Base-by-base conservation (phyloP, 1,284 basidiomycete species). In the Erythrobasidium hasegawianum region DNA sequence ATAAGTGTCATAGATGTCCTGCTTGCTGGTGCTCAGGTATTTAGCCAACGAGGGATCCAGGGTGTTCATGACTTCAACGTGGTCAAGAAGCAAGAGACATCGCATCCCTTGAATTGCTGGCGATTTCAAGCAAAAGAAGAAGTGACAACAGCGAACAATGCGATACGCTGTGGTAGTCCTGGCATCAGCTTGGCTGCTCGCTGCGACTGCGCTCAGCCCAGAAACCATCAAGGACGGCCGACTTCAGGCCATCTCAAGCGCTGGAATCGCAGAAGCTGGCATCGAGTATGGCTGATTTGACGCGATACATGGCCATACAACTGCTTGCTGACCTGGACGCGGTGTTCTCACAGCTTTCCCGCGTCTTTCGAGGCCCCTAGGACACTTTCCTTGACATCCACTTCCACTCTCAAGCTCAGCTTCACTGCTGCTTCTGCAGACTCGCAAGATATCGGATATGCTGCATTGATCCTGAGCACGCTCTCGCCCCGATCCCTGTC, bases 31-130 rank as follows among this genome's bases (percentile, higher is more conserved):
- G 20, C 55, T 57, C 11, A 65, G 43, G 39, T 65, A 65, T 43
- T 65, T 65, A 50, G 62, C 62, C 18, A 65, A 55, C n/a, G 62
- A 50, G 14, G 62, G 62, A 24, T 65, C 62, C 3, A 65, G 62
- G 24, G 54, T 27, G 52, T 65, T 65, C 62, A 65, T 65, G 2
- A 20, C 41, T 27, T 11, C 27, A 10, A 3, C 57, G n/a, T 38
- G n/a, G 40, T 14, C 14, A 38, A 56, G 54, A 56, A n/a, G 54
- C 24, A 53, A 26, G 16, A 29, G 14, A 26, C 52, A 5, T 33
- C 11, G 14, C 52, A 5, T 33, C 11, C 11, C 33, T 33, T 33
- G 33, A 33, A 33, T 5, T 5, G 33, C 33, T 5, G 11, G 5
- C 33, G 11, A 33, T 33, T 33, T 11, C 33, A 33, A n/a, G n/a